These are phyloP conservation scores for Phialophora tarda DNA, from an alignment of 2,329 filamentous ascomycete genomes.

Conservation along the genomic window DNA sequence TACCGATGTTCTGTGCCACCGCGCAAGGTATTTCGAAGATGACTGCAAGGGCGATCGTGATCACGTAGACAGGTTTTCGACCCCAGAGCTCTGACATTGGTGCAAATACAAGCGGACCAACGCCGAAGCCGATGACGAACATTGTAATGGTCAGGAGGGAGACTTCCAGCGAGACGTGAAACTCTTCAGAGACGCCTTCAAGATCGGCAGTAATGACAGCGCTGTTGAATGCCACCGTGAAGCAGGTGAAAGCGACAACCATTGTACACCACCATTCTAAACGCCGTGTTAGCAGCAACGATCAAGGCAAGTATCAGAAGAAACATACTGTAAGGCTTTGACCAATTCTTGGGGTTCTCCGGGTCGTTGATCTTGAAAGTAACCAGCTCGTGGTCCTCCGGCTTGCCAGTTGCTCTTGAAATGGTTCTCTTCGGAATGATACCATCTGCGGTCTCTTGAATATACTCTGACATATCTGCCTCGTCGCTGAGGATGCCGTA, in stretches of 20 bases:
- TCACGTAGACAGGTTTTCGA: conserved; percentile 71
- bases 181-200: conserved; percentile 65
- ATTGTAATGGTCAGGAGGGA: conserved; percentile 73
- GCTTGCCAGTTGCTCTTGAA: conserved; percentile 60
- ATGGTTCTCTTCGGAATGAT: conserved; percentile 62
- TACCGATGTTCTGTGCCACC: conserved; percentile 74
- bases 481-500: conserved; percentile 66
- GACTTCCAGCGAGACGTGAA: conserved; percentile 73
- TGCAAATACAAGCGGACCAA: conserved; percentile 80
- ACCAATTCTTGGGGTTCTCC: conserved; percentile 86
- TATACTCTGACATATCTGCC: conserved; percentile 72
- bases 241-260: conserved; percentile 77
- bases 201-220: conserved; percentile 81
- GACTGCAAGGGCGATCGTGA: conserved; percentile 71
- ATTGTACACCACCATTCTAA: conserved; percentile 67
- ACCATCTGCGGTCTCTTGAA: conserved; percentile 65
- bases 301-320: background rate
- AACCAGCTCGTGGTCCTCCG: conserved; percentile 66
- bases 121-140: conserved; percentile 81
- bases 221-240: conserved; percentile 73
- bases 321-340: conserved; percentile 76
- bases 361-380: conserved; percentile 74
- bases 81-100: conserved; percentile 78
- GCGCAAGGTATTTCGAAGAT: conserved; percentile 83
- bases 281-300: conserved; percentile 10